These are phyloP conservation scores for Botrytis aclada DNA, from an alignment of 2,329 filamentous ascomycete species.

Conservation along the genomic window DNA sequence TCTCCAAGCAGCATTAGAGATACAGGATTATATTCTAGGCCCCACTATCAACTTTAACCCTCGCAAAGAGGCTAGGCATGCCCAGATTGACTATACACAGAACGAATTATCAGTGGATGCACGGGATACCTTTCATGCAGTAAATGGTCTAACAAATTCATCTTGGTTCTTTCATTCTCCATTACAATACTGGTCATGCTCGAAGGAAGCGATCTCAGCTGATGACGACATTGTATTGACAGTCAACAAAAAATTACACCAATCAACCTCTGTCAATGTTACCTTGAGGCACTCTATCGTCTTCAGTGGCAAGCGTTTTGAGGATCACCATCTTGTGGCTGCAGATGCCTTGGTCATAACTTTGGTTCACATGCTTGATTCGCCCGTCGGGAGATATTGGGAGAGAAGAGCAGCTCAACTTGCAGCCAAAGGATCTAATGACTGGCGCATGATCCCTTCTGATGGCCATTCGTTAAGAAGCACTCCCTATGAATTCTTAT, in stretches of 20 bases:
- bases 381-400: conserved; percentile 64
- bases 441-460: conserved; percentile 64
- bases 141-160: conserved; percentile 57
- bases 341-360: conserved; percentile 79
- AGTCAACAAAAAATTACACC: conserved; percentile 62
- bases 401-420: conserved; percentile 56
- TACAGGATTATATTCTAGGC: conserved; percentile 69
- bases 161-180: conserved; percentile 83
- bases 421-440: conserved; percentile 45
- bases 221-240: conserved; percentile 65
- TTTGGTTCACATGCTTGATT: conserved; percentile 64
- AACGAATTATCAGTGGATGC: conserved; percentile 36
- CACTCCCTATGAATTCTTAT: conserved; percentile 74
- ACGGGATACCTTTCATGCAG: conserved; percentile 55
- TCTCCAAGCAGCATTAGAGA: conserved; percentile 61
- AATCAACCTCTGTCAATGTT: conserved; percentile 66
- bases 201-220: conserved; percentile 51
- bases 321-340: conserved; percentile 62
- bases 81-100: conserved; percentile 16
- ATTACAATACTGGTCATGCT: conserved; percentile 75
- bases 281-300: conserved; percentile 75
- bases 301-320: conserved; percentile 76
- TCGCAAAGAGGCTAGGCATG: conserved; percentile 35
- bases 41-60: conserved; percentile 55
- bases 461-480: conserved; percentile 53